phyloP scores from a whole-genome alignment of 2,329 filamentous ascomycete species.

The Ascocoryne sarcoides region DNA sequence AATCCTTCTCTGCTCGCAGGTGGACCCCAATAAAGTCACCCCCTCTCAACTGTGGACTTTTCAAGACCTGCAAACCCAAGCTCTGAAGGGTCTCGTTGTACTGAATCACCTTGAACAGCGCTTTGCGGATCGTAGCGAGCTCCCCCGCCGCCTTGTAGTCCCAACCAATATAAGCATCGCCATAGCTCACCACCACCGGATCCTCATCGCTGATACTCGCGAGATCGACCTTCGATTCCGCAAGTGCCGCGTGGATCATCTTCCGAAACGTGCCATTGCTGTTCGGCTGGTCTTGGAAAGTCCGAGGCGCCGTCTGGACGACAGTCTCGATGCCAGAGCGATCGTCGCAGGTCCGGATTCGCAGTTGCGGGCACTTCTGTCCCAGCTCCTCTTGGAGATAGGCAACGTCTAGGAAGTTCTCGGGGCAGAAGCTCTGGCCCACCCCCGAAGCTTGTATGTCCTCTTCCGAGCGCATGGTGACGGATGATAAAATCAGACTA shows the following conservation, averaged over 20 bases:
- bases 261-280: slow-evolving; percentile 7
- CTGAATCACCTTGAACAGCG: slow-evolving; percentile 14
- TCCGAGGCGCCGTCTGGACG: slow-evolving; percentile 3
- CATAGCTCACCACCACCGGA: slow-evolving; percentile 13
- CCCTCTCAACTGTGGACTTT: slow-evolving; percentile 7
- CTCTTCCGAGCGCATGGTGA: slow-evolving; percentile 7
- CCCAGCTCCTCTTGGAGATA: slow-evolving; percentile 4
- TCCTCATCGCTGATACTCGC: slow-evolving; percentile 5
- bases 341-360: slow-evolving; percentile 14
- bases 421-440: slow-evolving; percentile 6
- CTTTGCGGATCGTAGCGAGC: slow-evolving; percentile 13
- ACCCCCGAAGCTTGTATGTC: not conserved
- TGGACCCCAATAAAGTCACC: slow-evolving; percentile 19
- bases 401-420: slow-evolving; percentile 13
- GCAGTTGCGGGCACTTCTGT: slow-evolving; percentile 12
- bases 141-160: slow-evolving; percentile 15
- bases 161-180: slow-evolving; percentile 16
- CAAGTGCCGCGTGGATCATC: not conserved
- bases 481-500: slow-evolving; percentile 16
- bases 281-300: slow-evolving; percentile 6
- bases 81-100: slow-evolving; percentile 13
- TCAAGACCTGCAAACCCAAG: slow-evolving; percentile 8
- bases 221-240: not conserved
- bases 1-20: slow-evolving; percentile 19
- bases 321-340: slow-evolving; percentile 10